Percentiles rank a stretch among this genome's conserved stretches.
phyloP scores from a whole-genome alignment of 805 yeast genomes.

The Candida endomychidarum region DNA sequence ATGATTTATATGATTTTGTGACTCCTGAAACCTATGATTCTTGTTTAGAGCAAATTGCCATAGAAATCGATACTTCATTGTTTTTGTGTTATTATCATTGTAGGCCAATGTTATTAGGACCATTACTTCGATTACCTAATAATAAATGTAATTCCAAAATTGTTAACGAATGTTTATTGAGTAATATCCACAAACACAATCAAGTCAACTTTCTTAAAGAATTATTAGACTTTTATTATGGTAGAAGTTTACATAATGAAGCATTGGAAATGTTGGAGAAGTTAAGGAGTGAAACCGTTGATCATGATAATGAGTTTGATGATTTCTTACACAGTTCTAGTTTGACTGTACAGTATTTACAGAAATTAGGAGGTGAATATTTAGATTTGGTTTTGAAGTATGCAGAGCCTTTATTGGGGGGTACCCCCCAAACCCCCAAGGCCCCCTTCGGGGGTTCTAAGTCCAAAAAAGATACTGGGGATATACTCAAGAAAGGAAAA shows the following conservation, averaged over 20 bases:
- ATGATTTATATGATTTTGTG: slow-evolving; percentile 41
- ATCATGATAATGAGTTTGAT: slow-evolving; percentile 22
- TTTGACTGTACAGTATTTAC: slow-evolving; percentile 56
- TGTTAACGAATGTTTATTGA: slow-evolving; percentile 55
- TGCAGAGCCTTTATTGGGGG: slow-evolving; percentile 53
- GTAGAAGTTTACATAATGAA: slow-evolving; percentile 58
- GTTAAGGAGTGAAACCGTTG: slow-evolving; percentile 20
- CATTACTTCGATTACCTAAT: slow-evolving; percentile 68
- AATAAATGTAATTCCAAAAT: slow-evolving; percentile 69
- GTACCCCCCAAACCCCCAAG: too few relatives aligned
- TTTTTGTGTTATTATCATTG: slow-evolving; percentile 72
- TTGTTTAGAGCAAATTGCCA: slow-evolving; percentile 31
- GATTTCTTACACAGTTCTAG: slow-evolving; percentile 37
- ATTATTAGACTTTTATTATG: slow-evolving; percentile 72
- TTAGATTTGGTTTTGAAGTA: slow-evolving; percentile 58
- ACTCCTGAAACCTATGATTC: slow-evolving; percentile 20
- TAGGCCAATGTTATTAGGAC: slow-evolving; percentile 73
- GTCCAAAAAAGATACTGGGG: slow-evolving; percentile 17
- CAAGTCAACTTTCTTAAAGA: slow-evolving; percentile 55
- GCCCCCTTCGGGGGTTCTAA: too few relatives aligned
- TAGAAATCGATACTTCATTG: slow-evolving; percentile 72
- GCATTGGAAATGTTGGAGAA: slow-evolving; percentile 63
- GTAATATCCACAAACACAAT: slow-evolving; percentile 28
- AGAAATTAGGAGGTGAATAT: slow-evolving; percentile 48
- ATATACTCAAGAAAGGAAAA: slow-evolving; percentile 35